Evolutionary conservation across 2,329 filamentous ascomycete species (phyloP).

Genomic region (Ascochyta lentis): DNA sequence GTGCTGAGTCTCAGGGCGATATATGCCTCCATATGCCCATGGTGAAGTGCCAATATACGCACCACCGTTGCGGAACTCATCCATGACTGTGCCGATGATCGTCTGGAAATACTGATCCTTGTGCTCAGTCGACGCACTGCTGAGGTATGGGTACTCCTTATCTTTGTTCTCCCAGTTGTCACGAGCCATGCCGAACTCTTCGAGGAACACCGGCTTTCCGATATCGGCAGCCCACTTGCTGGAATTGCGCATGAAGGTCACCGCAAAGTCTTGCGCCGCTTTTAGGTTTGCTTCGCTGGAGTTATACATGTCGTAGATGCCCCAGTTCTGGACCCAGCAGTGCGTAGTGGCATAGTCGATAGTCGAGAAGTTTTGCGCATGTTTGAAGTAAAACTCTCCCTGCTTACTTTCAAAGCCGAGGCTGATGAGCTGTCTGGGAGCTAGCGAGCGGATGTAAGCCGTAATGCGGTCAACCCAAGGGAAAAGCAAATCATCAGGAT

Average conservation of each 20-base stretch:
- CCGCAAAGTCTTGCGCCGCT: constrained; percentile 46
- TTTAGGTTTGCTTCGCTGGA: constrained; percentile 39
- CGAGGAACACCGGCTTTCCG: constrained; percentile 48
- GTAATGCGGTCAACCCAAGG: constrained; percentile 49
- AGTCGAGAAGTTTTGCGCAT: constrained; percentile 44
- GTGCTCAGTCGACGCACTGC: constrained; percentile 43
- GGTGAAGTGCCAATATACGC: constrained; percentile 48
- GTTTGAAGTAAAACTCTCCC: constrained; percentile 50
- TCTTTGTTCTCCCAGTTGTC: constrained; percentile 50
- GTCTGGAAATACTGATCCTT: constrained; percentile 50
- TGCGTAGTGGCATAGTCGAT: constrained; percentile 51
- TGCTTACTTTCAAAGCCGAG: constrained; percentile 51
- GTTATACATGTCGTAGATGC: constrained; percentile 50
- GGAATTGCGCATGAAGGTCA: constrained; percentile 43
- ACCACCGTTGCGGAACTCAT: constrained; percentile 43
- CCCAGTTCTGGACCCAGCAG: constrained; percentile 52
- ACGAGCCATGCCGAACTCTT: constrained; percentile 52
- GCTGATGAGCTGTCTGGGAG: constrained; percentile 49
- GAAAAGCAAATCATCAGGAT: constrained; percentile 44
- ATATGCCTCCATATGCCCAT: constrained; percentile 52
- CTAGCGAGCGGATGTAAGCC: constrained; percentile 44
- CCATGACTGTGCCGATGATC: constrained; percentile 47
- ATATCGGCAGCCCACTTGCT: constrained; percentile 46
- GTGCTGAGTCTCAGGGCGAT: constrained; percentile 48
- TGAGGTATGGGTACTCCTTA: constrained; percentile 48